These are phyloP conservation scores for Didymella keratinophila DNA, from an alignment of 2,329 filamentous ascomycete genomes.

Conservation along the genomic window DNA sequence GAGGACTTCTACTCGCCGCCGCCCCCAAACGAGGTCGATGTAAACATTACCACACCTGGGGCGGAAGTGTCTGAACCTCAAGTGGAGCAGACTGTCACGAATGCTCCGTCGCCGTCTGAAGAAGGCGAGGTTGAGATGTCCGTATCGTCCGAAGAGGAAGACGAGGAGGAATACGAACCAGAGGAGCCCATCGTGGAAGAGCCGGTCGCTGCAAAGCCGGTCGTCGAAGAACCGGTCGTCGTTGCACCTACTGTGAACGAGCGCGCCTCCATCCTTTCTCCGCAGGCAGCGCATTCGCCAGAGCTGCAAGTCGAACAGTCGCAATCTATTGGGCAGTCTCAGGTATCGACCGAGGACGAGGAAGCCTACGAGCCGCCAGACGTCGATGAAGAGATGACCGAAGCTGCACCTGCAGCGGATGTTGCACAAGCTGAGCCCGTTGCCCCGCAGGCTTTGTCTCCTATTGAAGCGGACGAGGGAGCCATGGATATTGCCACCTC, in stretches of 20 bases:
- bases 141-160: conserved; percentile 37
- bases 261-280: conserved; percentile 3
- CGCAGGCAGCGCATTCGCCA: conserved; percentile 12
- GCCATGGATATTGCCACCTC: conserved; percentile 47
- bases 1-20: conserved; percentile 50
- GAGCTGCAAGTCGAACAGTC: conserved; percentile 19
- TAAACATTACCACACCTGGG: neutral
- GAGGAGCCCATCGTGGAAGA: conserved; percentile 29
- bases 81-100: neutral
- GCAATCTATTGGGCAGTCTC: conserved; percentile 19
- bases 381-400: conserved; percentile 30
- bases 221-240: neutral
- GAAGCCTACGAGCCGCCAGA: conserved; percentile 46
- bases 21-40: conserved; percentile 18
- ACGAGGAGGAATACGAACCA: conserved; percentile 47
- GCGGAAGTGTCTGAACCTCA: conserved; percentile 12
- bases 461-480: conserved; percentile 38
- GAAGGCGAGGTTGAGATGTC: conserved; percentile 49
- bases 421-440: neutral
- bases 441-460: conserved; percentile 7
- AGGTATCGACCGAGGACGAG: conserved; percentile 38
- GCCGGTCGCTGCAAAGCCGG: neutral
- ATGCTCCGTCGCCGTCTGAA: conserved; percentile 35
- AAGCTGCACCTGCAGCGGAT: neutral
- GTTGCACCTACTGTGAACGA: neutral